Evolutionary conservation across 176 grass and related monocot genomes (phyloP).

Genomic region (Dactylis glomerata): DNA sequence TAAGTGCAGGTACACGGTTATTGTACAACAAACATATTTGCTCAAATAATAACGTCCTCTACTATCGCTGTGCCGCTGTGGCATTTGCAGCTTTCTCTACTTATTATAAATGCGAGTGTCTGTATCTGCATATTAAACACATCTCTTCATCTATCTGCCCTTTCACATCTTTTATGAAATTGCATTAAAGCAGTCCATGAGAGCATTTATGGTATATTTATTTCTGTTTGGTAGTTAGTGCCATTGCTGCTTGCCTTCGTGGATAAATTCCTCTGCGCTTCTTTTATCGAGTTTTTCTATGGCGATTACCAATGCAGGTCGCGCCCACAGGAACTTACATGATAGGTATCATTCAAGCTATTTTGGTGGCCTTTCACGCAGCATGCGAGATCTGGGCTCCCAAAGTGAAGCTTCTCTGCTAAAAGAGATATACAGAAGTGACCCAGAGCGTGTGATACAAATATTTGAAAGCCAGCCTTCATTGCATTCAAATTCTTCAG

Average conservation of each 20-base stretch:
- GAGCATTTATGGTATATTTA: neutral
- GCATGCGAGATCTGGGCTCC: conserved; percentile 53
- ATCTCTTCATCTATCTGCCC: neutral
- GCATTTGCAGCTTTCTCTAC: neutral
- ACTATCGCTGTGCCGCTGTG: neutral
- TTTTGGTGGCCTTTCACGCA: conserved; percentile 77
- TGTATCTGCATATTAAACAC: conserved; percentile 6
- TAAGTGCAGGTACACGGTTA: conserved; percentile 25
- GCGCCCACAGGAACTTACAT: conserved; percentile 51
- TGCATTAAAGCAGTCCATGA: neutral
- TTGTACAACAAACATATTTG: neutral
- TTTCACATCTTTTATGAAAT: conserved; percentile 1
- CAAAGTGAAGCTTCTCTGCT: conserved; percentile 57
- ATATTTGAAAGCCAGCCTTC: conserved; percentile 92
- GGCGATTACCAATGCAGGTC: conserved; percentile 39
- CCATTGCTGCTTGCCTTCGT: neutral
- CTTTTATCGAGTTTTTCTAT: conserved; percentile 7
- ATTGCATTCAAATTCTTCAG: conserved; percentile 70
- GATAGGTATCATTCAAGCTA: conserved; percentile 88
- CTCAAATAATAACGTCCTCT: neutral
- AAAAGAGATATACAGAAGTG: conserved; percentile 94
- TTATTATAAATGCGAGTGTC: neutral
- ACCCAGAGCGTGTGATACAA: conserved; percentile 93
- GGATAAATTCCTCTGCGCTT: neutral
- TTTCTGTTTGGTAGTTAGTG: neutral